phyloP scores from a whole-genome alignment of 345 rosid genomes.

The Gossypium bickii region DNA sequence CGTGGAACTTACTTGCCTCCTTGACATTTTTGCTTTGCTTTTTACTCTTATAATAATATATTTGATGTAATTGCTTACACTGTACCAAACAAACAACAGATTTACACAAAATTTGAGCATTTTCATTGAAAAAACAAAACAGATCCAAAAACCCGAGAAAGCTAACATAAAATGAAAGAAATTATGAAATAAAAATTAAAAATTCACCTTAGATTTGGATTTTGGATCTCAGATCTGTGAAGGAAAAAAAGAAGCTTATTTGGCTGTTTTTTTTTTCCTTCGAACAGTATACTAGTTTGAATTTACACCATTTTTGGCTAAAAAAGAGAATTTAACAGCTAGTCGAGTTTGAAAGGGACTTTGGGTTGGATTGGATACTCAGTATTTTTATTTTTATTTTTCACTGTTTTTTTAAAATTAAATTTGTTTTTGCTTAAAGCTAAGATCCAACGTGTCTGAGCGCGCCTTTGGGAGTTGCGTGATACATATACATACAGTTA shows the following conservation, averaged over 20 bases:
- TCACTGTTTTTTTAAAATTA: neutral
- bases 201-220: neutral
- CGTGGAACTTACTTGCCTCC: constrained; percentile 77
- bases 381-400: too few species aligned
- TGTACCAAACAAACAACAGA: neutral
- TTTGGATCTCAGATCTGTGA: constrained; percentile 13
- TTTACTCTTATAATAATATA: neutral
- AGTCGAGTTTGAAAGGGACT: neutral
- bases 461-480: neutral
- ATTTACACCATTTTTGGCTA: neutral
- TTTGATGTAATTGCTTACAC: neutral
- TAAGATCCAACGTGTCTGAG: neutral
- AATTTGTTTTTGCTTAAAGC: neutral
- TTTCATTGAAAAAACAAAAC: neutral
- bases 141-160: neutral
- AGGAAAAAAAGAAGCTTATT: neutral
- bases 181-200: neutral
- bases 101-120: neutral
- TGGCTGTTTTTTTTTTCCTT: neutral
- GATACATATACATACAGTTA: neutral
- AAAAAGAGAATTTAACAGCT: neutral
- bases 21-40: constrained; percentile 47
- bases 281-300: neutral
- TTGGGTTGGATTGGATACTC: neutral
- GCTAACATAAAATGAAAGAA: neutral